Evolutionary conservation across 2,329 filamentous ascomycete species (phyloP).

Genomic region (Hirsutella thompsonii): DNA sequence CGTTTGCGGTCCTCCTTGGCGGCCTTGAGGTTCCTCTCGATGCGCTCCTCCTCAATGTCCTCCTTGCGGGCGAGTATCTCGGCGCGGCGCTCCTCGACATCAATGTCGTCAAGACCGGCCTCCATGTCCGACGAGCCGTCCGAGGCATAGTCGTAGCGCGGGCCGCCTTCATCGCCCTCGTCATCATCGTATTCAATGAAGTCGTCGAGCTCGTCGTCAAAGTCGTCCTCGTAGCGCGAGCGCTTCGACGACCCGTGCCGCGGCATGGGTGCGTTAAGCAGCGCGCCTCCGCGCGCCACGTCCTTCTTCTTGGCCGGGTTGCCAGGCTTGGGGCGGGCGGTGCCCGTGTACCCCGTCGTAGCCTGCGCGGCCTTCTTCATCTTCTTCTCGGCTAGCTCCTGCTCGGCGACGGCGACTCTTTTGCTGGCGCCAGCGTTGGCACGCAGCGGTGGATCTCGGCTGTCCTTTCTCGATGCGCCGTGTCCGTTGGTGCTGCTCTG

Average conservation of each 20-base stretch:
- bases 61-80: constrained; percentile 51
- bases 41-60: constrained; percentile 49
- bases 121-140: constrained; percentile 69
- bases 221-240: constrained; percentile 41
- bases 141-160: constrained; percentile 42
- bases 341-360: constrained; percentile 54
- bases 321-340: constrained; percentile 43
- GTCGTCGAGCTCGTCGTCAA: constrained; percentile 49
- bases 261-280: constrained; percentile 20
- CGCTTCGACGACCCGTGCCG: constrained; percentile 16
- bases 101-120: constrained; percentile 60
- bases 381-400: constrained; percentile 39
- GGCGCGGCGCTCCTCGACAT: constrained; percentile 55
- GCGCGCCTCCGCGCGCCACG: constrained; percentile 24
- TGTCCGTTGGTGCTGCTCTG: constrained; percentile 11
- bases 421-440: constrained; percentile 8
- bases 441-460: constrained; percentile 2
- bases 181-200: constrained; percentile 51
- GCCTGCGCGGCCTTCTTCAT: constrained; percentile 46
- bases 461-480: constrained; percentile 2
- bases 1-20: constrained; percentile 47
- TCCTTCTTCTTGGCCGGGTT: constrained; percentile 18
- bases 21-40: constrained; percentile 47
- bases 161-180: constrained; percentile 24
- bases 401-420: constrained; percentile 8